Base-by-base conservation (phyloP, 495 filamentous ascomycete species). In the Xylaria curta region DNA sequence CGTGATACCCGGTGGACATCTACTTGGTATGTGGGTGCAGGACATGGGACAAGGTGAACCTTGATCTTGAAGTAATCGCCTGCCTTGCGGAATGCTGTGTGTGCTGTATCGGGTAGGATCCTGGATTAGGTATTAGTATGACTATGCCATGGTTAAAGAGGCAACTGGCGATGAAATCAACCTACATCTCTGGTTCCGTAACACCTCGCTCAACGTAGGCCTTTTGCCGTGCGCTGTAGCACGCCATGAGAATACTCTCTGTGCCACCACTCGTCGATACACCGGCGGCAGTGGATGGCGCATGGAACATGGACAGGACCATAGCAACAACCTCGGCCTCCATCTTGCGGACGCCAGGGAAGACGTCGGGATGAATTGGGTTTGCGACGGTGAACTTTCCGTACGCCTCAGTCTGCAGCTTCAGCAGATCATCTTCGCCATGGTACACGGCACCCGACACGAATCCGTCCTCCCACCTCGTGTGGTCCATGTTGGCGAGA, bases 271-370 rank as follows among this genome's bases (percentile, higher is more conserved):
- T 93, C 21, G 96, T 98, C 64, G 92, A 95, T 4, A 97, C 94
- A 68, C 96, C 96, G 38, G 91, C 95, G 24, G 90, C 94, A 65
- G 89, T 91, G 2, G 87, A 79, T 40, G 97, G 95, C n/a, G 92
- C 94, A 80, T 97, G 93, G 85, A 98, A 99, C 81, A 99, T 84
- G 42, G 88, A 86, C 53, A 98, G 84, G 61, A 97, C 94, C 96
- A 99, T 99, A 68, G 94, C 91, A 51, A 99, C 96, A 77, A 98
- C 87, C 85, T 99, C 96, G 38, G 96, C 95, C 83, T 99, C 96
- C 96, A 99, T 99, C 85, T 99, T 99, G 75, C 96, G 86, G 38
- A 99, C 94, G 46, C 95, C 96, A 53, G 96, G 96, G 83, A 99
- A 99, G 47, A 98, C 94, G 84, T 99, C 96, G 42, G 96, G 96